phyloP scores from a whole-genome alignment of 2,329 filamentous ascomycete genomes.

The Cytospora piceicola region DNA sequence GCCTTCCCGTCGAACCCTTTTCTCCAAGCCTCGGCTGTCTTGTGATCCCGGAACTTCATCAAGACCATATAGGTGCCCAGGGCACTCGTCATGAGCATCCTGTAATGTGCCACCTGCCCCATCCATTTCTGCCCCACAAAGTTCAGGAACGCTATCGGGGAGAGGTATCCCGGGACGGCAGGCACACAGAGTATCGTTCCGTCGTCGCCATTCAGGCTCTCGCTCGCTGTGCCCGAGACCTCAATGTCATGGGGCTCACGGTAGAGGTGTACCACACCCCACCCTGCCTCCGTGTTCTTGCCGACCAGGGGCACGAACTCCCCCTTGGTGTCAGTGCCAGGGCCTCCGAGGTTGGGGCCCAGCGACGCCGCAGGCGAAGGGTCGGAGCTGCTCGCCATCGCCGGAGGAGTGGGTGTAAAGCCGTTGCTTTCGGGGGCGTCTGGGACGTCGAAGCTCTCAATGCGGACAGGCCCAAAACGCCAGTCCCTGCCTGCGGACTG shows the following conservation, averaged over 20 bases:
- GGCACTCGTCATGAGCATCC: conserved; percentile 87
- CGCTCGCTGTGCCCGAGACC: conserved; percentile 5
- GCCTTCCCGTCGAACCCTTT: conserved; percentile 89
- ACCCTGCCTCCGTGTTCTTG: conserved; percentile 77
- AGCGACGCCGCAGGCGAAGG: conserved; percentile 43
- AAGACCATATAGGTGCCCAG: conserved; percentile 94
- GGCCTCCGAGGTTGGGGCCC: conserved; percentile 58
- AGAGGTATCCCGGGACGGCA: conserved; percentile 92
- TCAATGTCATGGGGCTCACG: conserved; percentile 74
- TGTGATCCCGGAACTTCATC: conserved; percentile 84
- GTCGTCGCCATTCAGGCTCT: conserved; percentile 39
- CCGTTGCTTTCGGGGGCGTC: conserved; percentile 42
- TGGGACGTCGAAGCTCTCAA: conserved; percentile 79
- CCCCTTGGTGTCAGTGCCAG: conserved; percentile 81
- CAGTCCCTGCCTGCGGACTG: conserved; percentile 67
- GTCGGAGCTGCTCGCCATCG: conserved; percentile 32
- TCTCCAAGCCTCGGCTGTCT: conserved; percentile 78
- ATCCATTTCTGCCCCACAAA: conserved; percentile 89
- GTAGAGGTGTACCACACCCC: conserved; percentile 94
- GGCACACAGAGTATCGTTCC: conserved; percentile 85
- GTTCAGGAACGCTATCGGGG: conserved; percentile 85
- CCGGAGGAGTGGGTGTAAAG: conserved; percentile 1
- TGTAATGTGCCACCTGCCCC: conserved; percentile 86
- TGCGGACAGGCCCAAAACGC: conserved; percentile 77
- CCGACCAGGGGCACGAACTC: conserved; percentile 73